Evolutionary conservation across 805 yeast species (phyloP).

Genomic region (Kluyveromyces aestuarii): DNA sequence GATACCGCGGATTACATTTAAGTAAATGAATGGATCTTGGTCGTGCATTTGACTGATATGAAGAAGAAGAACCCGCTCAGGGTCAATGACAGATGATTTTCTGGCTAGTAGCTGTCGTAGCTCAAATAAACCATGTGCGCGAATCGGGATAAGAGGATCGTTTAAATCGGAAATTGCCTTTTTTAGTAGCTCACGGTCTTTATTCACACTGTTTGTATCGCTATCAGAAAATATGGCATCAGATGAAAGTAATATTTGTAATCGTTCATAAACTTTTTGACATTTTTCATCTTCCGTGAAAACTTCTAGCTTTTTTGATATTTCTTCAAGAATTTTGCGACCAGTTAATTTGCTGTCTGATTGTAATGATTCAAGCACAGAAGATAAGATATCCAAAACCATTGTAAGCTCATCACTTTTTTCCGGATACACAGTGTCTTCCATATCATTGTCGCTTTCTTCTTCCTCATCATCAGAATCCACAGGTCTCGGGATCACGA

Average conservation of each 20-base stretch:
- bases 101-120: constrained; percentile 46
- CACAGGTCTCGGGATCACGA: constrained; percentile 31
- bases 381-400: constrained; percentile 31
- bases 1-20: constrained; percentile 76
- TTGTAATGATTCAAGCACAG: constrained; percentile 28
- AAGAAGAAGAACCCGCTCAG: constrained; percentile 48
- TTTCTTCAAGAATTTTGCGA: constrained; percentile 20
- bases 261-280: background rate
- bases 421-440: background rate
- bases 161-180: constrained; percentile 59
- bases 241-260: background rate
- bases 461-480: constrained; percentile 17
- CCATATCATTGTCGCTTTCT: constrained; percentile 17
- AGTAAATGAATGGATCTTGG: constrained; percentile 77
- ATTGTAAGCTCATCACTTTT: constrained; percentile 13
- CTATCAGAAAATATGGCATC: background rate
- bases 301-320: constrained; percentile 17
- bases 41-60: constrained; percentile 61
- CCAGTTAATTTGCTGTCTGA: constrained; percentile 11
- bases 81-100: constrained; percentile 41
- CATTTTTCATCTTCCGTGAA: constrained; percentile 8
- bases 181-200: constrained; percentile 34
- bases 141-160: constrained; percentile 73
- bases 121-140: constrained; percentile 75
- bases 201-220: constrained; percentile 7